Evolutionary conservation across 78 protist genomes (phyloP).

Genomic region (Protostelium mycophagum): DNA sequence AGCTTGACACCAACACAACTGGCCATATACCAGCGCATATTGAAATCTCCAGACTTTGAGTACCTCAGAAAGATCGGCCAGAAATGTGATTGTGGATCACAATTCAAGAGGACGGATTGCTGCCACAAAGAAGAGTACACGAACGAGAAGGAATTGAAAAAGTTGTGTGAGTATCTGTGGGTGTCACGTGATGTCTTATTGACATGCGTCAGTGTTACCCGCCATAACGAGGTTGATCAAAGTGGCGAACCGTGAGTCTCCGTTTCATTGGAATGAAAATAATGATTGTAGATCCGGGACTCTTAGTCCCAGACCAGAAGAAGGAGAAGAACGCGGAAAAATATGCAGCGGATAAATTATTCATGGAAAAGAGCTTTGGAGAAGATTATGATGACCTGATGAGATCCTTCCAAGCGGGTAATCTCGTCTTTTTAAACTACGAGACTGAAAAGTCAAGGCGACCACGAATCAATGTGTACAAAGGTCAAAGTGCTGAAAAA

Average conservation of each 20-base stretch:
- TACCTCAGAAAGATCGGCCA: background rate
- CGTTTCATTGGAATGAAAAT: background rate
- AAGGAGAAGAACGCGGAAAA: background rate
- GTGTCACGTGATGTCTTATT: background rate
- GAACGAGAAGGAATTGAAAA: background rate
- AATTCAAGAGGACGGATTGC: background rate
- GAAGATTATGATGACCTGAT: too few species aligned
- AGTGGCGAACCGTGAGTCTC: slow-evolving; percentile 7
- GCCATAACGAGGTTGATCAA: background rate
- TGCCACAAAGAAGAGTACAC: background rate
- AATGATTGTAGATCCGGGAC: background rate
- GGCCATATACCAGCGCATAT: background rate
- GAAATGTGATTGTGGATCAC: background rate
- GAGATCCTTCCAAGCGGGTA: too few species aligned
- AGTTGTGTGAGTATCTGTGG: background rate
- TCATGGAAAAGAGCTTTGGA: too few species aligned
- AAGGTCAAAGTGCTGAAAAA: background rate
- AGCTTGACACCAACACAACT: background rate
- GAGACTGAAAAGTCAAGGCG: too few species aligned
- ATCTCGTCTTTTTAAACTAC: too few species aligned
- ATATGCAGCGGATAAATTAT: too few species aligned
- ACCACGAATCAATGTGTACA: background rate
- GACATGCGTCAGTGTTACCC: background rate
- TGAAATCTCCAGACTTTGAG: slow-evolving; percentile 2
- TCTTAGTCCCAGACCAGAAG: background rate